Conservation (phyloP, 2,329 filamentous ascomycete species). For the Claviceps lovelessii region DNA sequence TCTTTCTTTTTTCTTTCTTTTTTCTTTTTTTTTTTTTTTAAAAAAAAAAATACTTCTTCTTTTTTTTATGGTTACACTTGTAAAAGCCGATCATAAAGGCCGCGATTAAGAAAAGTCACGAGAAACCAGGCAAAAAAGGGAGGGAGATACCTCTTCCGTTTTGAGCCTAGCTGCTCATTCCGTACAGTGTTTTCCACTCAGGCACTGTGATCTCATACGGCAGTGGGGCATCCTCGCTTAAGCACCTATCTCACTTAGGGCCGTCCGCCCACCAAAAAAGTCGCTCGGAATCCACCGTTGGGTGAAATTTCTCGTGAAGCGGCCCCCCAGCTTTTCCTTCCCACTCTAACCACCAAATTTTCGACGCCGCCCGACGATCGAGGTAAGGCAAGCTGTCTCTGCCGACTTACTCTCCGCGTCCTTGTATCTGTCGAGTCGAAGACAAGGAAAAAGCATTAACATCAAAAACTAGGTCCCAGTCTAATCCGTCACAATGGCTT, state of each 20-base stretch:
- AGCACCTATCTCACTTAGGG: conserved; percentile 22
- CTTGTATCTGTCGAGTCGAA: too few species aligned
- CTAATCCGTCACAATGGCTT: conserved; percentile 58
- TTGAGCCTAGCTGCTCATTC: too few species aligned
- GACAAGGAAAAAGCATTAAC: neutral
- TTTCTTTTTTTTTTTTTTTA: too few species aligned
- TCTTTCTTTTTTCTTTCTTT: too few species aligned
- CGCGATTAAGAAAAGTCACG: too few species aligned
- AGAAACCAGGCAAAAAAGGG: too few species aligned
- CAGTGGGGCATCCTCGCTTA: conserved; percentile 13
- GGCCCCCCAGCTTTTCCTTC: neutral
- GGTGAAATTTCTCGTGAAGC: conserved; percentile 23
- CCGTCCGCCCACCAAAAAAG: conserved; percentile 28
- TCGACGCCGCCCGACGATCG: conserved; percentile 27
- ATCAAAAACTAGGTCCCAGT: conserved; percentile 10
- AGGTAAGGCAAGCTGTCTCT: conserved; percentile 17
- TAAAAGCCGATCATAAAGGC: too few species aligned
- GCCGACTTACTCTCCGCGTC: too few species aligned
- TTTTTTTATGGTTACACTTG: too few species aligned
- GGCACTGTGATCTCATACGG: neutral
- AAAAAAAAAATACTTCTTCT: too few species aligned
- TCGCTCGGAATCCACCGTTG: conserved; percentile 16
- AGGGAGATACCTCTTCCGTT: too few species aligned
- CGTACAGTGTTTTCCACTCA: too few species aligned
- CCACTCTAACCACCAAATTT: conserved; percentile 18